A percentile compares a stretch with the other conserved stretches of the same genome.
Evolutionary conservation across 768 basidiomycete species (phyloP).

Genomic region (Russula ochroleuca): DNA sequence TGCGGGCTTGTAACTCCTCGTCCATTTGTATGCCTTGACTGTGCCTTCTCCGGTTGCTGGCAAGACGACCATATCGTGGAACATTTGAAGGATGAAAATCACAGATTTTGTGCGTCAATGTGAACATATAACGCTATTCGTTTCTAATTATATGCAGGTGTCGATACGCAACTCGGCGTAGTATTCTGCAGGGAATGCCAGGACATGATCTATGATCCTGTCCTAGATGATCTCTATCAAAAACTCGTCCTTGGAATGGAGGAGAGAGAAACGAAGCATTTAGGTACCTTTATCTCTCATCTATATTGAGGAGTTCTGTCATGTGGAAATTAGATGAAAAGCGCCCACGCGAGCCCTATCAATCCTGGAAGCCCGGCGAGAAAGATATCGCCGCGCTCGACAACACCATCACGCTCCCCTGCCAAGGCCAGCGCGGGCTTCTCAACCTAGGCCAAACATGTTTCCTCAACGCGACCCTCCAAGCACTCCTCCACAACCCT

Average conservation of each 20-base stretch:
- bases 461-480: constrained; percentile 88
- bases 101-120: constrained; percentile 58
- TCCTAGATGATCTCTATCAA: constrained; percentile 46
- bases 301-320: constrained; percentile 27
- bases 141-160: constrained; percentile 43
- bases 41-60: constrained; percentile 71
- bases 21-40: constrained; percentile 72
- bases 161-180: constrained; percentile 67
- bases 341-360: constrained; percentile 45
- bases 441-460: constrained; percentile 91
- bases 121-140: not conserved
- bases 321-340: constrained; percentile 30
- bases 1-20: constrained; percentile 55
- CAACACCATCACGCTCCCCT: constrained; percentile 51
- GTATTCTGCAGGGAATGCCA: constrained; percentile 72
- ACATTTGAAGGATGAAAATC: constrained; percentile 56
- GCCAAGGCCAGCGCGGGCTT: constrained; percentile 81
- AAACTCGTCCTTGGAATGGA: constrained; percentile 49
- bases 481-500: constrained; percentile 86
- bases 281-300: constrained; percentile 40
- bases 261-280: constrained; percentile 57
- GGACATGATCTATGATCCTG: constrained; percentile 64
- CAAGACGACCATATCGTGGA: constrained; percentile 47
- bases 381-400: constrained; percentile 46
- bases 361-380: constrained; percentile 45